Percentiles rank a stretch among this genome's conserved stretches.
phyloP scores from a whole-genome alignment of 2,329 filamentous ascomycete species.

The Penicillium thymicola region DNA sequence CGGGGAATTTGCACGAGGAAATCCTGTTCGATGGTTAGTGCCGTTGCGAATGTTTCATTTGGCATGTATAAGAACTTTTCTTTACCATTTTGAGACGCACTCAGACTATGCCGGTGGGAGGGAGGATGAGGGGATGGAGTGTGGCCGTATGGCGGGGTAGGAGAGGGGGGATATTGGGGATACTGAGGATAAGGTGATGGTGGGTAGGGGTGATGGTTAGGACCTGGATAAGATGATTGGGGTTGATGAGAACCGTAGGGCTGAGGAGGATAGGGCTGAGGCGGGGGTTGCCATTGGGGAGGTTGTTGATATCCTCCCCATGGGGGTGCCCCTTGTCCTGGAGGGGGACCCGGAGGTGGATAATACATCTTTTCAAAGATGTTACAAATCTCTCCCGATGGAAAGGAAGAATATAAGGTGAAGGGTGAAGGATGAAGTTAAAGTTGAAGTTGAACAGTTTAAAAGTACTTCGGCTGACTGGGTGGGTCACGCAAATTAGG shows the following conservation, averaged over 20 bases:
- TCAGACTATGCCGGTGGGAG: conserved; percentile 11
- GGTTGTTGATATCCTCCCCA: conserved; percentile 18
- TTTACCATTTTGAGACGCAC: conserved; percentile 14
- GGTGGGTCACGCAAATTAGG: conserved; percentile 2
- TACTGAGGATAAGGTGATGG: conserved; percentile 10
- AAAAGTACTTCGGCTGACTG: conserved; percentile 4
- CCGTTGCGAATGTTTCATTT: not conserved
- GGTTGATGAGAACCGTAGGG: conserved; percentile 14
- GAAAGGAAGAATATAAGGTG: not conserved
- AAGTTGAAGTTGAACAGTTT: conserved; percentile 2
- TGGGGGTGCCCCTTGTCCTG: conserved; percentile 11
- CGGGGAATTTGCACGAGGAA: conserved; percentile 52
- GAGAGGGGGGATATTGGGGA: conserved; percentile 7
- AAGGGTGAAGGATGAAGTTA: not conserved
- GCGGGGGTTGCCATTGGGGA: conserved; percentile 17
- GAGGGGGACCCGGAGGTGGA: conserved; percentile 15
- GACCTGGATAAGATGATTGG: conserved; percentile 9
- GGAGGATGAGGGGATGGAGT: conserved; percentile 11
- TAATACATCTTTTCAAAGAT: conserved; percentile 13
- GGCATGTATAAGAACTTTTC: not conserved
- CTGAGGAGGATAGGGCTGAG: conserved; percentile 19
- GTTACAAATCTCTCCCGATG: not conserved
- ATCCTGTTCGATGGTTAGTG: conserved; percentile 34
- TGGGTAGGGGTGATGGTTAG: conserved; percentile 1
- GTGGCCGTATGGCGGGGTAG: conserved; percentile 5